These are phyloP conservation scores for Clohesyomyces aquaticus DNA, from an alignment of 495 filamentous ascomycete genomes.

Conservation along the genomic window DNA sequence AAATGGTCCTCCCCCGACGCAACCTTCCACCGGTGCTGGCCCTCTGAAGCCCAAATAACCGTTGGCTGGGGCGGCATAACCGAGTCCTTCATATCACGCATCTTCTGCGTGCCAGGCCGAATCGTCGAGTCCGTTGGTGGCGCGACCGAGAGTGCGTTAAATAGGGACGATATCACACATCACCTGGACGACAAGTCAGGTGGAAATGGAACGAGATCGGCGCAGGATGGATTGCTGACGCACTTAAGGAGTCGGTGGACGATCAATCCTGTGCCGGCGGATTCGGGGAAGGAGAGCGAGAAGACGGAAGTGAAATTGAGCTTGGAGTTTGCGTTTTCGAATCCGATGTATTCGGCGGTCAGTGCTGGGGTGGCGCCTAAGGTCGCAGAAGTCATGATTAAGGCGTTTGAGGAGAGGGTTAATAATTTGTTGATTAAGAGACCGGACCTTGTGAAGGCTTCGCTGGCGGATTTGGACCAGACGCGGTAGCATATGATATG, in stretches of 20 bases:
- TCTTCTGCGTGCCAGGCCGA: constrained; percentile 69
- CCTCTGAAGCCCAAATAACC: constrained; percentile 74
- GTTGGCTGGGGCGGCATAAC: constrained; percentile 82
- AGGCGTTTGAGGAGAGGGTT: constrained; percentile 86
- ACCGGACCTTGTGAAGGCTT: too few species aligned
- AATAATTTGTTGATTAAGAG: too few species aligned
- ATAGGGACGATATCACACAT: constrained; percentile 45
- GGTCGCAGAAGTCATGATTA: constrained; percentile 84
- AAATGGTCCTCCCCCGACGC: constrained; percentile 54
- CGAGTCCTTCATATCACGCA: constrained; percentile 74
- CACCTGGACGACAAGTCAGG: constrained; percentile 33
- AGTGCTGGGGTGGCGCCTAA: constrained; percentile 79
- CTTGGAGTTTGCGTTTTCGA: constrained; percentile 81
- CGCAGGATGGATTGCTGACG: constrained; percentile 63
- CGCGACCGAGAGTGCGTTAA: constrained; percentile 47
- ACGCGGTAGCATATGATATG: too few species aligned
- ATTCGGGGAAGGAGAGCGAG: constrained; percentile 41
- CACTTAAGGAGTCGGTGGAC: constrained; percentile 80
- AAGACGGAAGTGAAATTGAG: constrained; percentile 73
- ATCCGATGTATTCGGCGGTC: constrained; percentile 78
- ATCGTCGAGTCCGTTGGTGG: constrained; percentile 83
- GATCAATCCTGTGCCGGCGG: constrained; percentile 53
- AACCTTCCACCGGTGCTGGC: constrained; percentile 56
- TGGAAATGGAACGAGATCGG: neutral
- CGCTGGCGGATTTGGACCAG: too few species aligned